These are phyloP conservation scores for Perkinsela sp. DNA, from an alignment of 208 protist species.

Conservation along the genomic window DNA sequence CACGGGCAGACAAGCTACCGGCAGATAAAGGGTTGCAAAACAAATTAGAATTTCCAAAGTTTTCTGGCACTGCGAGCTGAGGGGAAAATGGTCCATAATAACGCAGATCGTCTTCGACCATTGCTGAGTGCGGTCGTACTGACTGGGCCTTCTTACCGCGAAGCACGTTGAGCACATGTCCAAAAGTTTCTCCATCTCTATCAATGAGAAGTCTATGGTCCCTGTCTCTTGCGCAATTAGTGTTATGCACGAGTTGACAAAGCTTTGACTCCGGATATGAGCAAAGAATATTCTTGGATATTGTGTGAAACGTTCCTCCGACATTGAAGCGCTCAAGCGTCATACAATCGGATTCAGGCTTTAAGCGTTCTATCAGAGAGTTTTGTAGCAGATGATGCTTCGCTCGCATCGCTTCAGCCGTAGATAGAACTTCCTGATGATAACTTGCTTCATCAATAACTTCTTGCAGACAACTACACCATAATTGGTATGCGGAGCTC, in stretches of 20 bases:
- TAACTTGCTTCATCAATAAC: no score
- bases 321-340: not conserved
- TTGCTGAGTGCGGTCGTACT: slow-evolving; percentile 15
- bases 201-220: not conserved
- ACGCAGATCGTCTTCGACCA: slow-evolving; percentile 15
- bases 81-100: slow-evolving; percentile 42
- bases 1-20: slow-evolving; percentile 19
- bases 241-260: not conserved
- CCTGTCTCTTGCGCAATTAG: not conserved
- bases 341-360: no score
- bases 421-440: no score
- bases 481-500: no score
- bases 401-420: no score
- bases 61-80: slow-evolving; percentile 14
- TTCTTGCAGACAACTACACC: no score
- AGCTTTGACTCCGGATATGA: not conserved
- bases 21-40: no score
- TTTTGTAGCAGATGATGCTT: no score
- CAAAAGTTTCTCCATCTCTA: not conserved
- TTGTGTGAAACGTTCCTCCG: not conserved
- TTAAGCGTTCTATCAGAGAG: no score
- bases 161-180: not conserved
- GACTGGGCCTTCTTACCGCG: slow-evolving; percentile 16
- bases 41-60: slow-evolving; percentile 12
- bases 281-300: not conserved